phyloP scores from a whole-genome alignment of 202 grass and related monocot species.

The Setaria italica region DNA sequence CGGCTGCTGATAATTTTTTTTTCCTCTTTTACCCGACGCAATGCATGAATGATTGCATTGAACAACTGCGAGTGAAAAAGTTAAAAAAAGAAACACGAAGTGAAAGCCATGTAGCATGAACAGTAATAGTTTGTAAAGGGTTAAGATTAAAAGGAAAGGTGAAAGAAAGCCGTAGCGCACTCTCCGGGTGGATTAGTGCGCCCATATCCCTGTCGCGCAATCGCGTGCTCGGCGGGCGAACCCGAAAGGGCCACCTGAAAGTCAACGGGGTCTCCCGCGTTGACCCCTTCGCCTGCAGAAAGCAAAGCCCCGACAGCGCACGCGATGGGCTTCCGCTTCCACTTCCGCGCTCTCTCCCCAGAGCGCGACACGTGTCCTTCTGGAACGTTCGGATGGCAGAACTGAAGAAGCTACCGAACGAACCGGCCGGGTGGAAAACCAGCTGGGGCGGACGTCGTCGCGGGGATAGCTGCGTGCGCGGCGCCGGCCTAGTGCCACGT shows the following conservation, averaged over 20 bases:
- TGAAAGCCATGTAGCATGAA: too few species aligned
- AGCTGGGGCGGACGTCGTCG: too few species aligned
- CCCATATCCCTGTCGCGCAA: neutral
- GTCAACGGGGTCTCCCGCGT: conserved; percentile 45
- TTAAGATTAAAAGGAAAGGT: neutral
- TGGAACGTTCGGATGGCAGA: conserved; percentile 30
- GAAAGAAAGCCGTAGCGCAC: neutral
- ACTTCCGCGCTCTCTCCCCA: too few species aligned
- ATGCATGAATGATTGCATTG: neutral
- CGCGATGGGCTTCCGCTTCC: neutral
- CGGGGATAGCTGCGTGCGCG: neutral
- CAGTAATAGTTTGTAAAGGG: too few species aligned
- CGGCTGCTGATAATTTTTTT: neutral
- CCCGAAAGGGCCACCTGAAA: neutral
- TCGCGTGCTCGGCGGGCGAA: neutral
- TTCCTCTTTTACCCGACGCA: neutral
- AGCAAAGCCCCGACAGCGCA: neutral
- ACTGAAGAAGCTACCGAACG: neutral
- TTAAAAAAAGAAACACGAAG: too few species aligned
- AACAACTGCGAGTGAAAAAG: neutral
- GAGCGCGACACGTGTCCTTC: conserved; percentile 34
- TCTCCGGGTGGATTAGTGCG: neutral
- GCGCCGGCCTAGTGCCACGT: conserved; percentile 32
- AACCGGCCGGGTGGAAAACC: too few species aligned
- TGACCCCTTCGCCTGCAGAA: neutral